A percentile compares a stretch with the other conserved stretches of the same genome.
phyloP scores from a whole-genome alignment of 306 rosid genomes.

The Amphicarpaea edgeworthii region DNA sequence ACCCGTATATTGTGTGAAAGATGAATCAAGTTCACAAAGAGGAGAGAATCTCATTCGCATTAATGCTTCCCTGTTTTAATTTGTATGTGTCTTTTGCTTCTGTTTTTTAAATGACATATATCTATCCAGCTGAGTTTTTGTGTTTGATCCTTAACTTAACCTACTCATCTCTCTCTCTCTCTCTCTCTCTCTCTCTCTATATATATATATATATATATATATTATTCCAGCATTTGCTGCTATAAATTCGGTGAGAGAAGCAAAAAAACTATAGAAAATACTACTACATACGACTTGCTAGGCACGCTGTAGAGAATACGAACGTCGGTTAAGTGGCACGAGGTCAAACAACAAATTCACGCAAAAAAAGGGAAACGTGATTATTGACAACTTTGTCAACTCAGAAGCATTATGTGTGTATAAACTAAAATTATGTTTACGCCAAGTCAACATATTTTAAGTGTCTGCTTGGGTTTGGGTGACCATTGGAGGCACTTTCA shows the following conservation, averaged over 20 bases:
- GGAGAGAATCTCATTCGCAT: no score
- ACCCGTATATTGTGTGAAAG: background rate
- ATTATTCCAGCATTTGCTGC: background rate
- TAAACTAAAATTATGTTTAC: background rate
- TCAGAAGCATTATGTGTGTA: background rate
- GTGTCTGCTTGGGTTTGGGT: no score
- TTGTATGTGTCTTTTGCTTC: no score
- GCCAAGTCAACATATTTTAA: slow-evolving; percentile 17
- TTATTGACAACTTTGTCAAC: slow-evolving; percentile 10
- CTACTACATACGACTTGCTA: slow-evolving; percentile 8
- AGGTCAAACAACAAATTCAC: background rate
- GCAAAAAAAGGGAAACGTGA: background rate
- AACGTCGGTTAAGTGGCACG: background rate
- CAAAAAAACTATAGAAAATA: background rate
- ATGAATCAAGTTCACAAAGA: background rate
- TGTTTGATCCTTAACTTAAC: background rate
- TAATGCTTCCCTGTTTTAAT: no score
- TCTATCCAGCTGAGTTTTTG: background rate
- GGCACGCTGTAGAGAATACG: background rate
- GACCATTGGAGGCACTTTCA: no score
- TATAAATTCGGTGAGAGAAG: background rate
- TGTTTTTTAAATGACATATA: slow-evolving; percentile 38
- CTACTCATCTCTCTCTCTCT: background rate
- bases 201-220: no score
- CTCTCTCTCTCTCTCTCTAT: no score